Evolutionary conservation across 2,329 filamentous ascomycete genomes (phyloP).

Genomic region (Neonectria coccinea): DNA sequence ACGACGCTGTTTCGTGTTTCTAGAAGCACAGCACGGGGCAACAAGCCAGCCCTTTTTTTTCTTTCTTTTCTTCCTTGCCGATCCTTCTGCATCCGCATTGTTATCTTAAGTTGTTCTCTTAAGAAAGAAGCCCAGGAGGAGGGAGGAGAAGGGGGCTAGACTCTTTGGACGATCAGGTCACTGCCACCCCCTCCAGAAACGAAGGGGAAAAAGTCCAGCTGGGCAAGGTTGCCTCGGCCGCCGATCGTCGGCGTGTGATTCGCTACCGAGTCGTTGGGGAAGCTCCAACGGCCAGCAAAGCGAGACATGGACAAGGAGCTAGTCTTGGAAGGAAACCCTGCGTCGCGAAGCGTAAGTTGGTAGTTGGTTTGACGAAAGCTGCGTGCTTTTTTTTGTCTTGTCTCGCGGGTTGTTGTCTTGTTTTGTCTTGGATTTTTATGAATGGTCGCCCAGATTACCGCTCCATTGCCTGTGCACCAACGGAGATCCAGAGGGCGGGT

Average conservation of each 20-base stretch:
- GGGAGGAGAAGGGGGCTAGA: background rate
- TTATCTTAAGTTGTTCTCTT: background rate
- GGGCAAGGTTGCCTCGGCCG: conserved; percentile 46
- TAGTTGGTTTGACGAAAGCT: background rate
- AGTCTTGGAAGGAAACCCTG: conserved; percentile 1
- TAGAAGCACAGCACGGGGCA: conserved; percentile 11
- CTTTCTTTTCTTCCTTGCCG: background rate
- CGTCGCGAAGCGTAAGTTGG: background rate
- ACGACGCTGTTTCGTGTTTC: conserved; percentile 9
- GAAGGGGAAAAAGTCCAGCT: conserved; percentile 37
- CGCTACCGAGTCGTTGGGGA: conserved; percentile 49
- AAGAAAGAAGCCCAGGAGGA: background rate
- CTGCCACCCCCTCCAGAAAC: conserved; percentile 17
- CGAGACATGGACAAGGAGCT: conserved; percentile 14
- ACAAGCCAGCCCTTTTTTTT: background rate
- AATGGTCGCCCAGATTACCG: too few relatives aligned
- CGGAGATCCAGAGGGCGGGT: background rate
- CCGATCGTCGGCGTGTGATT: conserved; percentile 44
- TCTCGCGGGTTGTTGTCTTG: background rate
- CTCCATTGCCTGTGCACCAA: background rate
- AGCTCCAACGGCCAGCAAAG: conserved; percentile 24
- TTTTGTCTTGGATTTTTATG: background rate
- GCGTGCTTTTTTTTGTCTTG: background rate
- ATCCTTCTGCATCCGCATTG: background rate
- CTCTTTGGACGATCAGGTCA: background rate